These are phyloP conservation scores for Magnusiomyces magnusii DNA, from an alignment of 1,139 yeast species.

Conservation along the genomic window DNA sequence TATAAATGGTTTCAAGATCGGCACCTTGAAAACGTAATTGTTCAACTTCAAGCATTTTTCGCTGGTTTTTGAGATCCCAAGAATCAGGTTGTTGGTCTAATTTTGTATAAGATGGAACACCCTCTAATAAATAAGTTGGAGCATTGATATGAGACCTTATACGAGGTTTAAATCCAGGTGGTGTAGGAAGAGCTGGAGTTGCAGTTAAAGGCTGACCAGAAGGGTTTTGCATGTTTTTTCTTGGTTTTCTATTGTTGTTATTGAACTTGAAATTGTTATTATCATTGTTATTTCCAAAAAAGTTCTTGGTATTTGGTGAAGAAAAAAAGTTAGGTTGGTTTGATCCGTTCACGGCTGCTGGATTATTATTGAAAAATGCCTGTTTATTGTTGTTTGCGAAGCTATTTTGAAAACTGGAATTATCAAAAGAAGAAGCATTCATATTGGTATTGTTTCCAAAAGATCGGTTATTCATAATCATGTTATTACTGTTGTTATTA, in stretches of 20 bases:
- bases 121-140: constrained; percentile 9
- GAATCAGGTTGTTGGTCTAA: constrained; percentile 20
- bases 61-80: constrained; percentile 56
- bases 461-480: background rate
- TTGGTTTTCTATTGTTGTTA: background rate
- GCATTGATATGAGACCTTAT: constrained; percentile 3
- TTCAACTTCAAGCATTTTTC: constrained; percentile 41
- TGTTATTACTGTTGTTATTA: background rate
- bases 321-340: background rate
- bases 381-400: background rate
- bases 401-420: background rate
- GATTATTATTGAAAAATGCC: background rate
- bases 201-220: constrained; percentile 3
- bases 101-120: constrained; percentile 4
- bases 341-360: background rate
- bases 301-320: background rate
- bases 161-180: constrained; percentile 14
- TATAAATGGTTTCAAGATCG: constrained; percentile 47
- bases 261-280: constrained; percentile 2
- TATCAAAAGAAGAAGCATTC: background rate
- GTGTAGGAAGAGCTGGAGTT: constrained; percentile 15
- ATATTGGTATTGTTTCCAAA: background rate
- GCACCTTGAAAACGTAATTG: constrained; percentile 24
- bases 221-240: constrained; percentile 10
- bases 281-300: background rate